Percentiles rank a stretch among this genome's conserved stretches.
Conservation (phyloP, 1,139 yeast genomes). For the Lodderomyces orthopsilosis region DNA sequence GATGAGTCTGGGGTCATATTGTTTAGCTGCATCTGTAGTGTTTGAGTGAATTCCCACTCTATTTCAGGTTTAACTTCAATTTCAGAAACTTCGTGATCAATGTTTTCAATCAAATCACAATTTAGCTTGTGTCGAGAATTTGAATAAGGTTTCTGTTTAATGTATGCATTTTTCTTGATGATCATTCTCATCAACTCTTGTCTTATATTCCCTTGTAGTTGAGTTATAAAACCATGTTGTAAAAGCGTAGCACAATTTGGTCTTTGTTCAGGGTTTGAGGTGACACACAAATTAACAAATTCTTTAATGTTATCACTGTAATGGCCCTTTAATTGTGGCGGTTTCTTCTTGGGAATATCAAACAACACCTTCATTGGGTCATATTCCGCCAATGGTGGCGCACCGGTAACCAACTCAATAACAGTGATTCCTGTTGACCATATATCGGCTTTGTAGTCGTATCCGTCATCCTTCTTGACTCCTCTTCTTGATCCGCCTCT, state of each 20-base stretch:
- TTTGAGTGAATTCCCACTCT: slow-evolving; percentile 11
- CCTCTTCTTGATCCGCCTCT: slow-evolving; percentile 59
- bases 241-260: slow-evolving; percentile 47
- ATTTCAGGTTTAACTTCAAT: not conserved
- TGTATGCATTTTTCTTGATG: slow-evolving; percentile 8
- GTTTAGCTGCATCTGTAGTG: slow-evolving; percentile 1
- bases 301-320: slow-evolving; percentile 54
- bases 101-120: not conserved
- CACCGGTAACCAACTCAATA: slow-evolving; percentile 69
- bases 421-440: slow-evolving; percentile 89
- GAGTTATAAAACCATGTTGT: slow-evolving; percentile 44
- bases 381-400: slow-evolving; percentile 65
- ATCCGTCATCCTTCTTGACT: slow-evolving; percentile 38
- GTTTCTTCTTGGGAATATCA: slow-evolving; percentile 64
- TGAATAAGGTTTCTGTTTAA: slow-evolving; percentile 7
- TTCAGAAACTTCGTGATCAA: slow-evolving; percentile 3
- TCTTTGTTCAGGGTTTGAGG: slow-evolving; percentile 54
- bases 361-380: slow-evolving; percentile 77
- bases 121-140: slow-evolving; percentile 12
- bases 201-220: slow-evolving; percentile 6
- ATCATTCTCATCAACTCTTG: slow-evolving; percentile 10
- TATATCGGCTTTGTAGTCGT: slow-evolving; percentile 78
- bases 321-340: slow-evolving; percentile 57
- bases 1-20: not conserved
- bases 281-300: slow-evolving; percentile 58